Base-by-base conservation (phyloP, 495 filamentous ascomycete species). In the Penicillium dipodomyicola region DNA sequence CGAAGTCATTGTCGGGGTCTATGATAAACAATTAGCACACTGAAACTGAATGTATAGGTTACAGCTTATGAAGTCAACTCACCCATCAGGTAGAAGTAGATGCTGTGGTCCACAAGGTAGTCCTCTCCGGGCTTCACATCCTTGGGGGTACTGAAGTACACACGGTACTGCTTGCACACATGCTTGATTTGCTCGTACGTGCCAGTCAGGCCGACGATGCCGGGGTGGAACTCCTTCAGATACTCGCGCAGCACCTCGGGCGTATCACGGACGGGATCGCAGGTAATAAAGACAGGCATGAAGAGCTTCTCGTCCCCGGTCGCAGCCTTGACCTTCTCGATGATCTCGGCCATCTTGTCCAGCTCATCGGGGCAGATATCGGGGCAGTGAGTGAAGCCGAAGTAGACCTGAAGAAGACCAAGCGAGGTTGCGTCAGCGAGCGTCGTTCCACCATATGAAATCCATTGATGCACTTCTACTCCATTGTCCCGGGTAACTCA, bases 301-400 rank as follows among this genome's bases (percentile, higher is more conserved):
- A 88, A 72, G 49, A 82, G 67, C 55, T 78, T 75, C 32, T 82
- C 67, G 44, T 72, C 69, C 42, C 73, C 68, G 20, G 79, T 75
- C 27, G 65, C 60, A 19, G 67, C 81, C 61, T 84, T 79, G 46
- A 94, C 91, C 41, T 88, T 78, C 68, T 97, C 90, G 67, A 95
- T 90, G 80, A 96, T 96, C 60, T 78, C 77, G 46, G 92, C 90
- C 92, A 98, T 96, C 77, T 98, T 98, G 72, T 98, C 94, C 51
- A 98, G 86, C 77, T 98, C 94, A 62, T 98, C 94, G 29, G 94
- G 94, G 79, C 94, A 98, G 72, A 98, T 98, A 72, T 98, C 94
- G 12, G 94, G 94, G 71, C 94, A 98, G 73, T 96, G 92, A 14
- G 91, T 91, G 84, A 98, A 98, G 62, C 94, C 94, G 69, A 97